Evolutionary conservation across 345 rosid species (phyloP), one percentile per base, ranked within the genome.

Genomic region (Eucalyptus melliodora): DNA sequence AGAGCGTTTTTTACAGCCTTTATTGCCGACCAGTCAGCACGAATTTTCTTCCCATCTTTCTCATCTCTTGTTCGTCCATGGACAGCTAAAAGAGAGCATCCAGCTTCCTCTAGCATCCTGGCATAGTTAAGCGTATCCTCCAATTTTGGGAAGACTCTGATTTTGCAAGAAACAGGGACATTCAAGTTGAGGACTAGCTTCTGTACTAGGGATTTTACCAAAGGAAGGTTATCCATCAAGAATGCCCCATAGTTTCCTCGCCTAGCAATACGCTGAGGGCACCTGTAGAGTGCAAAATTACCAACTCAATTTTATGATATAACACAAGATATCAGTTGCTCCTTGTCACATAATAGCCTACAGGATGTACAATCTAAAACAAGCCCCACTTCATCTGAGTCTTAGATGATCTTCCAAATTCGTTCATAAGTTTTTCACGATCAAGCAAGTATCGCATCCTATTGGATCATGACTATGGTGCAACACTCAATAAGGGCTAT

Each of bases 241-340:
- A 98, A 98, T 31, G 99, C 99, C 88, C 99, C 99, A 56, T 98
- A 98, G 86, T 97, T 87, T 37, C 99, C 99, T 72, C 99, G 92
- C 91, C 91, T 93, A 7, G 99, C 99, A 86, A 98, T 95, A 56
- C 98, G 99, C 90, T 97, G 99, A 85, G 99, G 99, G 91, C 99
- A 98, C 86, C 99, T 98, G 91, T 72, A 93, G 19, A 89, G 56
- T 88, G 83, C 47, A 17, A 77, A 77, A 3, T 37, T 77, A 77
- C 83, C 47, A 21, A 40, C 27, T 77, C 27, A 40, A 7, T 77
- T 77, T 77, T 40, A 19, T 21, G 47, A 77, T 40, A 40, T 21
- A 40, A 21, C 83, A 37, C 30, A 77, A 37, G 47, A 77, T 72
- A 72, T 40, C 83, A 40, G 47, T 77, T 21, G 27, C 24, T 77